Base-by-base conservation (phyloP, 345 rosid species). In the Euphorbia peplus region DNA sequence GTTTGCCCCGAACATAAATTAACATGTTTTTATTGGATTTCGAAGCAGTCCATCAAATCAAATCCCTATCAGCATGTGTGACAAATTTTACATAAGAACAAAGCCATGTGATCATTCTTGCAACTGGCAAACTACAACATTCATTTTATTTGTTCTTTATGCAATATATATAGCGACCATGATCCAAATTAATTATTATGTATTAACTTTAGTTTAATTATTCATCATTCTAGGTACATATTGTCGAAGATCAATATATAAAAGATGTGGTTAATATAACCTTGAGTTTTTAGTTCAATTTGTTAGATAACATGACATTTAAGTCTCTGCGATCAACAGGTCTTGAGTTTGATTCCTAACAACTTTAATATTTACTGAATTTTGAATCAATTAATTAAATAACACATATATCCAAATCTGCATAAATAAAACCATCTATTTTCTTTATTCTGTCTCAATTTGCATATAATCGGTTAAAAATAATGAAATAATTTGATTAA, bases 21-120 rank as follows among this genome's bases (percentile, higher is more conserved):
- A 59, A 59, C 71, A 60, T 68, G 74, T 72, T 54, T 4, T 37
- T n/a, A n/a, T n/a, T 30, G 52, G 19, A n/a, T n/a, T n/a, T n/a
- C n/a, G 51, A 44, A 52, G 7, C 18, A 12, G 14, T 44, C 50
- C 12, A 42, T 42, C 47, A 44, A 44, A 44, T 44, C n/a, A n/a
- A n/a, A 16, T 16, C 14, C 7, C 3, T n/a, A 19, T 19, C 26
- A 25, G 26, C 58, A 50, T 50, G 58, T 65, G 73, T 54, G 71
- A 51, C 52, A 37, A 44, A 50, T 56, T 67, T 29, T 7, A 29
- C 25, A 26, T 0, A 58, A 14, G 42, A 68, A 58, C 67, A 51
- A 29, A 57, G 51, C 32, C 44, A 39, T 46, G 55, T 60, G 64
- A 41, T 29, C 48, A 37, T 14, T 56, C 11, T 24, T 37, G 39